Percentiles rank a stretch among this genome's conserved stretches.
These are phyloP conservation scores for Cotoneaster glaucophyllus DNA, from an alignment of 306 rosid species.

Conservation along the genomic window DNA sequence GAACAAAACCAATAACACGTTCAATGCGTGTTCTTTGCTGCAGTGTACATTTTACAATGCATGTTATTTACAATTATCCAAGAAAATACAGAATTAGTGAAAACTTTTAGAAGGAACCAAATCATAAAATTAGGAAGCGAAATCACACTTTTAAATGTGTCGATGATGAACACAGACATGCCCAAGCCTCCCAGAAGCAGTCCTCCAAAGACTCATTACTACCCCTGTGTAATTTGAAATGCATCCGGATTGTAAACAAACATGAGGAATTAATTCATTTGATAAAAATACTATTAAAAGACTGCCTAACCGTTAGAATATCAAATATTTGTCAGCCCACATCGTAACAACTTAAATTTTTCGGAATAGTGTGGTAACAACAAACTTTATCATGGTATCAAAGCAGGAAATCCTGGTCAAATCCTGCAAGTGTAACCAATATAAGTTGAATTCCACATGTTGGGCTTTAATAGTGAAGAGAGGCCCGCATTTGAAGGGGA, in stretches of 20 bases:
- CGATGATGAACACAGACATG: slow-evolving; percentile 81
- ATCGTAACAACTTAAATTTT: not conserved
- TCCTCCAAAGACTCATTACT: slow-evolving; percentile 66
- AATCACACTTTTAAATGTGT: slow-evolving; percentile 72
- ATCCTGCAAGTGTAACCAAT: not conserved
- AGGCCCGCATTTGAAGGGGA: not conserved
- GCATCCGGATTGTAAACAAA: slow-evolving; percentile 28
- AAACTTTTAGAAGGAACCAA: not conserved
- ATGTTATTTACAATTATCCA: slow-evolving; percentile 13
- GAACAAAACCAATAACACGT: slow-evolving; percentile 85
- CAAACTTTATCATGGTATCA: not conserved
- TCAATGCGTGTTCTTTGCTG: slow-evolving; percentile 88
- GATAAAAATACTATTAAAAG: not conserved
- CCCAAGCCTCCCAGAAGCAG: slow-evolving; percentile 99
- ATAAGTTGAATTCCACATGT: not conserved
- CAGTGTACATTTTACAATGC: slow-evolving; percentile 14
- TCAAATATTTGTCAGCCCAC: not conserved
- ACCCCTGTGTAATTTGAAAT: slow-evolving; percentile 38
- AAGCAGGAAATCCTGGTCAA: not conserved
- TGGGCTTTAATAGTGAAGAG: not conserved
- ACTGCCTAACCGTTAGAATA: not conserved
- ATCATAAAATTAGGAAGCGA: slow-evolving; percentile 16
- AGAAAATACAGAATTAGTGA: slow-evolving; percentile 1
- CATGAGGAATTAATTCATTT: slow-evolving; percentile 11
- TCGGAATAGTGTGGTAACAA: not conserved